A percentile compares a stretch with the other conserved stretches of the same genome.
Conservation (phyloP, 805 yeast genomes). For the Nakazawaea pomicola region DNA sequence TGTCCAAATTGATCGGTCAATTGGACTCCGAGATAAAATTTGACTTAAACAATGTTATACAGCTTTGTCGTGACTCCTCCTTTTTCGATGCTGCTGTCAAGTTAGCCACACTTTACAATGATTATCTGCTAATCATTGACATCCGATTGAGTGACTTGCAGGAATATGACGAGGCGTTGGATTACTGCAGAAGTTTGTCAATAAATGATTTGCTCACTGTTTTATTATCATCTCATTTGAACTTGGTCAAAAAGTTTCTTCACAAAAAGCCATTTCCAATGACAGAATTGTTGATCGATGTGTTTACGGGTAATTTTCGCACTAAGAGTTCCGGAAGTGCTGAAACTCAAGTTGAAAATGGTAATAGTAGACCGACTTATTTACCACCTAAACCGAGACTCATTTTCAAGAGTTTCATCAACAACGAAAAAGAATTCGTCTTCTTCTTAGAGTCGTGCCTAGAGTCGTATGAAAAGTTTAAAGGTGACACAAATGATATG, state of each 20-base stretch:
- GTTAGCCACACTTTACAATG: slow-evolving; percentile 66
- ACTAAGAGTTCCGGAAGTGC: slow-evolving; percentile 31
- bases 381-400: slow-evolving; percentile 88
- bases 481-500: slow-evolving; percentile 65
- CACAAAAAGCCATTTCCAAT: slow-evolving; percentile 73
- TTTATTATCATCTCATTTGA: slow-evolving; percentile 37
- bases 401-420: slow-evolving; percentile 81
- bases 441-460: slow-evolving; percentile 89
- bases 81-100: slow-evolving; percentile 62
- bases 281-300: slow-evolving; percentile 74
- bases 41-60: slow-evolving; percentile 63
- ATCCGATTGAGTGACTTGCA: slow-evolving; percentile 64
- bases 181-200: slow-evolving; percentile 60
- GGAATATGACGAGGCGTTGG: slow-evolving; percentile 54
- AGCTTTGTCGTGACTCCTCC: slow-evolving; percentile 67
- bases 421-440: slow-evolving; percentile 83
- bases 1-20: slow-evolving; percentile 50
- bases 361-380: slow-evolving; percentile 54
- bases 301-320: slow-evolving; percentile 80
- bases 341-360: slow-evolving; percentile 14
- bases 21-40: slow-evolving; percentile 40
- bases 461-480: slow-evolving; percentile 70
- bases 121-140: slow-evolving; percentile 70
- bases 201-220: slow-evolving; percentile 76
- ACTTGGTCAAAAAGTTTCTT: slow-evolving; percentile 59